Evolutionary conservation across 139 green algal genomes (phyloP).

Genomic region (Micractinium sp.): DNA sequence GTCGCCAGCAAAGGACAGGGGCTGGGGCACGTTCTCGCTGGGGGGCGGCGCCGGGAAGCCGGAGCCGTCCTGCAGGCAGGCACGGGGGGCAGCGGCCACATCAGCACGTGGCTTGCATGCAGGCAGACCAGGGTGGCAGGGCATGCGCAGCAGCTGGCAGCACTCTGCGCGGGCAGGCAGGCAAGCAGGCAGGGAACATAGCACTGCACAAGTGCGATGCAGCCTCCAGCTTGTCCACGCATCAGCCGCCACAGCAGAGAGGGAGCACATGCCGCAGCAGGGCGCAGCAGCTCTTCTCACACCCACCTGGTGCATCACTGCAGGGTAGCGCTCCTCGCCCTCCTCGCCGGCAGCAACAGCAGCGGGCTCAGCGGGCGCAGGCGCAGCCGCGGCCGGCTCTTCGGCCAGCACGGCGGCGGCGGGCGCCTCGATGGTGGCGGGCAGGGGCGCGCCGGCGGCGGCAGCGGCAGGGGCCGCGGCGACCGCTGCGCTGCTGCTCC

Average conservation of each 20-base stretch:
- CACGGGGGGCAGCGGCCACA: not conserved
- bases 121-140: too few species aligned
- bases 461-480: not conserved
- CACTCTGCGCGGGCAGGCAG: too few species aligned
- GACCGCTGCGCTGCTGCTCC: not conserved
- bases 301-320: constrained; percentile 10
- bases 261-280: not conserved
- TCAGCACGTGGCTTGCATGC: not conserved
- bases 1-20: constrained; percentile 23
- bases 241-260: too few species aligned
- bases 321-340: constrained; percentile 1
- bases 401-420: not conserved
- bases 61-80: not conserved
- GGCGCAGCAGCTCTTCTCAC: not conserved
- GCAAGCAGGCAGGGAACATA: too few species aligned
- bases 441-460: not conserved
- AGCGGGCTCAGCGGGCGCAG: not conserved
- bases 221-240: too few species aligned
- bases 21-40: constrained; percentile 13
- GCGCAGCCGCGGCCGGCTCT: not conserved
- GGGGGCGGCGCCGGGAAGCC: not conserved
- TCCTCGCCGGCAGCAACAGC: not conserved
- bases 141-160: too few species aligned
- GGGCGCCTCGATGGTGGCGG: not conserved
- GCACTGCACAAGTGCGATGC: too few species aligned